Percentiles rank a stretch among this genome's conserved stretches.
Evolutionary conservation across 139 green algal species (phyloP).

Genomic region (Volvox africanus): DNA sequence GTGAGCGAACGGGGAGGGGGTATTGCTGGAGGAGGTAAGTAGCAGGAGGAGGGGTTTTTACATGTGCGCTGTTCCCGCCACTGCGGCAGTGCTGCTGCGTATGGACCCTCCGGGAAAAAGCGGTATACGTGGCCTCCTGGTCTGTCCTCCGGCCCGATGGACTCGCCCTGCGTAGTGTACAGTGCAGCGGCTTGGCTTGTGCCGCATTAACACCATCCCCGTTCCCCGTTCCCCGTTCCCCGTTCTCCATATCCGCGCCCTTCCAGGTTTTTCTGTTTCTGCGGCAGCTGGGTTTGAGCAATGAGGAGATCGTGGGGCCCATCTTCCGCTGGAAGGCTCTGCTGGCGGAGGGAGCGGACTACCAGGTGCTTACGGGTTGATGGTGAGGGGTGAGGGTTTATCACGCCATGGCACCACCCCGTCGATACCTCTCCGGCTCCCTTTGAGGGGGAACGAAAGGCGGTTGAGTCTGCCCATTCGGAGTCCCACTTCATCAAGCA

Average conservation of each 20-base stretch:
- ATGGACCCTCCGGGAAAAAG: no score
- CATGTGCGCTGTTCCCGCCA: no score
- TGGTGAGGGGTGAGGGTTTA: neutral
- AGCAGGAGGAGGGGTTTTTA: no score
- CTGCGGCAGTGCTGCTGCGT: neutral
- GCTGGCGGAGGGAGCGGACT: slow-evolving; percentile 16
- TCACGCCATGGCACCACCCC: neutral
- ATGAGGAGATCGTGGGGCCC: slow-evolving; percentile 28
- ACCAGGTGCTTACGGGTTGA: slow-evolving; percentile 1
- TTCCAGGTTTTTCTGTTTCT: slow-evolving; percentile 35
- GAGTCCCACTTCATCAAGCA: neutral
- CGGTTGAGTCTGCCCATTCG: neutral
- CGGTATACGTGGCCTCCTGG: no score
- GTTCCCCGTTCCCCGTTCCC: no score
- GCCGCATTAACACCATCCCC: no score
- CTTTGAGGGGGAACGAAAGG: neutral
- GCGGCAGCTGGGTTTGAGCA: neutral
- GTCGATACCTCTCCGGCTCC: no score
- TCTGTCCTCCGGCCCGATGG: no score
- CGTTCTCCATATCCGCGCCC: no score
- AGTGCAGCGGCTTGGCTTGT: no score
- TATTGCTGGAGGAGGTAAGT: neutral
- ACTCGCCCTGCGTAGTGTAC: no score
- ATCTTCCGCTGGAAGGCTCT: slow-evolving; percentile 26
- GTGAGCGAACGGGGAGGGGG: neutral